These are phyloP conservation scores for Yamadazyma conglobata DNA, from an alignment of 1,139 yeast genomes.

Conservation along the genomic window DNA sequence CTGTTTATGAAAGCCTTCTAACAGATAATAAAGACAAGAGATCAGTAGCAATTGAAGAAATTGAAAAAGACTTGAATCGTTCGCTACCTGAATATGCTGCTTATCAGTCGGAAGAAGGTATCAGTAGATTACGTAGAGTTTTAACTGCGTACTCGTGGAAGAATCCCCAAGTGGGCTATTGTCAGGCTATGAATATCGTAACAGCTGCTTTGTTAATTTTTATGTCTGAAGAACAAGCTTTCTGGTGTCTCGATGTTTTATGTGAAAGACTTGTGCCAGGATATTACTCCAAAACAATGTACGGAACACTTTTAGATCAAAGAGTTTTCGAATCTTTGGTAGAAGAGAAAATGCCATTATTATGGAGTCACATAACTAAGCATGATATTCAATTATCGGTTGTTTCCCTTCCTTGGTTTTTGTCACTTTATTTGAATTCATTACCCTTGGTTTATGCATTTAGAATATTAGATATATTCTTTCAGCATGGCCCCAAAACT, in stretches of 20 bases:
- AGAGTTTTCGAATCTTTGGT: constrained; percentile 89
- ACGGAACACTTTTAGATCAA: constrained; percentile 92
- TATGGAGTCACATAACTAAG: constrained; percentile 77
- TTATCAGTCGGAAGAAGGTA: constrained; percentile 83
- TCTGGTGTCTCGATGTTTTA: constrained; percentile 82
- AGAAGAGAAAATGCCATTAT: constrained; percentile 81
- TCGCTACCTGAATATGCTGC: constrained; percentile 96
- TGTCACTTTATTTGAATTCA: constrained; percentile 82
- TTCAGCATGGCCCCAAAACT: constrained; percentile 85
- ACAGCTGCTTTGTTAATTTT: constrained; percentile 89
- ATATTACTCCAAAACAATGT: constrained; percentile 95
- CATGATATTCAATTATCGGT: constrained; percentile 92
- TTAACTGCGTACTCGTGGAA: constrained; percentile 95
- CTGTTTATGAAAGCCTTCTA: constrained; percentile 57
- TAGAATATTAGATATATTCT: constrained; percentile 85
- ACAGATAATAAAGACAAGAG: constrained; percentile 57
- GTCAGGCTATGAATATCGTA: constrained; percentile 99
- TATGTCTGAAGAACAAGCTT: constrained; percentile 97
- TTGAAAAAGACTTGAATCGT: constrained; percentile 91
- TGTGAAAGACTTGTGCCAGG: constrained; percentile 92
- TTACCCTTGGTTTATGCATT: constrained; percentile 96
- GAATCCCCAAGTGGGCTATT: constrained; percentile 95
- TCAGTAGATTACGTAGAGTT: constrained; percentile 77
- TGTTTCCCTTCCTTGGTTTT: constrained; percentile 94
- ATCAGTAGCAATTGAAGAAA: constrained; percentile 90